Conservation (phyloP, 208 protist genomes). For the Borovskyia barvae region DNA sequence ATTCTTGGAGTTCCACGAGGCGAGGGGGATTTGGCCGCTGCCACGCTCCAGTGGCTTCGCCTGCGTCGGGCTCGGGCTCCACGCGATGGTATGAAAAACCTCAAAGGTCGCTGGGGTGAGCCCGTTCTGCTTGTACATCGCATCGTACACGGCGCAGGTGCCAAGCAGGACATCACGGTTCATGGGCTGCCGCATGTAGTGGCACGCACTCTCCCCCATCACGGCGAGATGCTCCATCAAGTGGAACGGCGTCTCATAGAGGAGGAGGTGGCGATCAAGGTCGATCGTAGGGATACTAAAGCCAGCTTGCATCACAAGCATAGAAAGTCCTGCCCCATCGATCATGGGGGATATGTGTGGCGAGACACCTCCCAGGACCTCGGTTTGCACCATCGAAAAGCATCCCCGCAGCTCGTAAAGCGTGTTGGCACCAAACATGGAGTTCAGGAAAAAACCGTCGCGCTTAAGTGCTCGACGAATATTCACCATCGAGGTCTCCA, state of each 20-base stretch:
- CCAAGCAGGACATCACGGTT: constrained; percentile 73
- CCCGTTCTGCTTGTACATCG: constrained; percentile 84
- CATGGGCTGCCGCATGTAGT: constrained; percentile 63
- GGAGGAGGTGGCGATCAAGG: constrained; percentile 84
- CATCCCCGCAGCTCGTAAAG: constrained; percentile 87
- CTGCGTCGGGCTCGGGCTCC: constrained; percentile 85
- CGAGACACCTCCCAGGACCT: constrained; percentile 81
- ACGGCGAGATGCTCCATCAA: constrained; percentile 85
- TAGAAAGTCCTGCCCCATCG: constrained; percentile 76
- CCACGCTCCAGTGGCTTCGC: constrained; percentile 81
- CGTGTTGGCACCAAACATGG: constrained; percentile 91
- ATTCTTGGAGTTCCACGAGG: constrained; percentile 72
- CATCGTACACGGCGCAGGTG: constrained; percentile 77
- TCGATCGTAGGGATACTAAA: constrained; percentile 91
- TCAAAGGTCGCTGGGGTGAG: constrained; percentile 90
- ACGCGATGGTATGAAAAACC: constrained; percentile 89
- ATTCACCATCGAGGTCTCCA: constrained; percentile 81
- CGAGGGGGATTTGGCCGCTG: constrained; percentile 66
- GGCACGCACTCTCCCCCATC: constrained; percentile 89
- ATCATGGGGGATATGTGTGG: constrained; percentile 92
- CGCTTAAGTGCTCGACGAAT: constrained; percentile 80
- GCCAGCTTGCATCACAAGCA: constrained; percentile 83
- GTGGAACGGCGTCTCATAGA: constrained; percentile 89
- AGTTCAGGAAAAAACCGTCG: constrained; percentile 83
- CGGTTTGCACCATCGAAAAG: constrained; percentile 86